phyloP scores from a whole-genome alignment of 495 filamentous ascomycete species.

The Cercophora samala region DNA sequence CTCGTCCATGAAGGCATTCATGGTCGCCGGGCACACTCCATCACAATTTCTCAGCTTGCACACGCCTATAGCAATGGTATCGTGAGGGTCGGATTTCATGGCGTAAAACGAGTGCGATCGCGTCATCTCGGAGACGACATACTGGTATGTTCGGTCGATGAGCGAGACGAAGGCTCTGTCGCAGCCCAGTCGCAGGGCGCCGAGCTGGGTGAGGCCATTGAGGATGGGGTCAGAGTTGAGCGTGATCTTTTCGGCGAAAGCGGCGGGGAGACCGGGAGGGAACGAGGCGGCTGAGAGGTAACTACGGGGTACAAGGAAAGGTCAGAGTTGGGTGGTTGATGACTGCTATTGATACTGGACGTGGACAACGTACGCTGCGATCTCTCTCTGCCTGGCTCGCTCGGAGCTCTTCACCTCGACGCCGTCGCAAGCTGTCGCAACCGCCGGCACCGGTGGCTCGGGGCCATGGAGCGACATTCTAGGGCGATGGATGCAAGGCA shows the following conservation, averaged over 20 bases:
- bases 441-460: background rate
- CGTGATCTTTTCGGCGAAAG: slow-evolving; percentile 7
- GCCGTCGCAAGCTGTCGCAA: background rate
- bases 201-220: slow-evolving; percentile 46
- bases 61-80: slow-evolving; percentile 30
- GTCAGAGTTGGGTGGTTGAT: background rate
- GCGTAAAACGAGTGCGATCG: slow-evolving; percentile 23
- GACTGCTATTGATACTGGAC: background rate
- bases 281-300: slow-evolving; percentile 31
- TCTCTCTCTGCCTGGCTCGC: slow-evolving; percentile 2
- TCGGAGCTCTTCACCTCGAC: background rate
- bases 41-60: slow-evolving; percentile 28
- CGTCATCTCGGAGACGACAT: slow-evolving; percentile 41
- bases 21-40: slow-evolving; percentile 38
- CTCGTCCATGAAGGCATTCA: slow-evolving; percentile 38
- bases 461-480: background rate
- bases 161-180: slow-evolving; percentile 41
- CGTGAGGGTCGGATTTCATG: slow-evolving; percentile 15
- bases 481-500: background rate
- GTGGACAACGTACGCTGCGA: slow-evolving; percentile 1
- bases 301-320: background rate
- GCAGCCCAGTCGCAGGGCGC: slow-evolving; percentile 37
- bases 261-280: slow-evolving; percentile 15
- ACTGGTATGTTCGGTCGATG: slow-evolving; percentile 36
- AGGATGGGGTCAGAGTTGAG: slow-evolving; percentile 38